A percentile compares a stretch with the other conserved stretches of the same genome.
These are phyloP conservation scores for Apiospora malaysiana DNA, from an alignment of 2,329 filamentous ascomycete genomes.

Conservation along the genomic window DNA sequence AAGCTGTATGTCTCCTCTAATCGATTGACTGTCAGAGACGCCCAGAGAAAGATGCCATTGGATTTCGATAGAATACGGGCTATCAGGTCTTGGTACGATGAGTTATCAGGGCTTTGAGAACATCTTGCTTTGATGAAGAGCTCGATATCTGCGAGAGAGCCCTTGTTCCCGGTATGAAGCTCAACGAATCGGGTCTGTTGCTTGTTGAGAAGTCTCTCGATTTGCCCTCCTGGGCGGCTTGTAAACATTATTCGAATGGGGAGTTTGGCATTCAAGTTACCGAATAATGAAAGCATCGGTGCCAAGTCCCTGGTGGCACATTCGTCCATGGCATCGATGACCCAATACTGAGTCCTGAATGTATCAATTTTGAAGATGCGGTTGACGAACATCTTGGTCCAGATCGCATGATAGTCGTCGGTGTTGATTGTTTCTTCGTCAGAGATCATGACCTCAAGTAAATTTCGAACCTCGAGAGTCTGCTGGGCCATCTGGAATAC, in stretches of 20 bases:
- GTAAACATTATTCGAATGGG: too few relatives aligned
- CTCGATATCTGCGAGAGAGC: constrained; percentile 30
- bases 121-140: constrained; percentile 27
- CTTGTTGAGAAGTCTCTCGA: neutral
- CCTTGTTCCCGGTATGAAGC: constrained; percentile 24
- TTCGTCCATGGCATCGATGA: constrained; percentile 45
- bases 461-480: constrained; percentile 31
- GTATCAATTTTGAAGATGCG: constrained; percentile 37
- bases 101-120: constrained; percentile 16
- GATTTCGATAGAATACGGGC: constrained; percentile 32
- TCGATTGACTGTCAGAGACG: constrained; percentile 30
- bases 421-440: constrained; percentile 32
- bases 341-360: constrained; percentile 38
- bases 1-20: constrained; percentile 31
- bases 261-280: too few relatives aligned
- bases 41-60: constrained; percentile 35
- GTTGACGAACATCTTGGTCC: constrained; percentile 41
- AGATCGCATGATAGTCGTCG: constrained; percentile 37
- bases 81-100: constrained; percentile 25
- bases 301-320: constrained; percentile 27
- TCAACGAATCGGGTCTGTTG: constrained; percentile 33
- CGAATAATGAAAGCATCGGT: too few relatives aligned
- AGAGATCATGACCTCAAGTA: constrained; percentile 30
- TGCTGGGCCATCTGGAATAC: constrained; percentile 42
- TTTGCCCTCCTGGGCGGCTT: too few relatives aligned